phyloP scores from a whole-genome alignment of 495 filamentous ascomycete genomes.

The Stereocaulon alpinum region DNA sequence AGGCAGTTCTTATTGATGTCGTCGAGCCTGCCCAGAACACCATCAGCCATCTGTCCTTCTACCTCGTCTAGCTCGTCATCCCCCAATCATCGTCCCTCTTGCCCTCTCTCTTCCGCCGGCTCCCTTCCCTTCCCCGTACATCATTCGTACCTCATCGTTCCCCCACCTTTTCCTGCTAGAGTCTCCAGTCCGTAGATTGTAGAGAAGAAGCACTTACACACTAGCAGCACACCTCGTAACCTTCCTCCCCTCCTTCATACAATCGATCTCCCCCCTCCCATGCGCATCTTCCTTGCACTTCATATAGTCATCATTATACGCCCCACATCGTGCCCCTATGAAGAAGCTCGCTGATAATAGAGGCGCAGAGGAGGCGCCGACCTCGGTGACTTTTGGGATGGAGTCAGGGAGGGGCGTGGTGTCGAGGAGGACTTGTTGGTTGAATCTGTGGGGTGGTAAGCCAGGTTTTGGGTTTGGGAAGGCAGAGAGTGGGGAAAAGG shows the following conservation, averaged over 20 bases:
- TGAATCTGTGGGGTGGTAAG: constrained; percentile 54
- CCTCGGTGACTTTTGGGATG: constrained; percentile 83
- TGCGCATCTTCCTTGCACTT: constrained; percentile 89
- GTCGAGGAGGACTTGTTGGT: constrained; percentile 85
- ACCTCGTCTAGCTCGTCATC: constrained; percentile 9
- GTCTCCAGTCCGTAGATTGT: not conserved
- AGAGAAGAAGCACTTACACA: constrained; percentile 57
- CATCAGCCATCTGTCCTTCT: not conserved
- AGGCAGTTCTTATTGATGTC: constrained; percentile 96
- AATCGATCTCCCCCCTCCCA: constrained; percentile 85
- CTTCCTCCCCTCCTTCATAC: constrained; percentile 88
- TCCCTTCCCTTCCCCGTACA: not conserved
- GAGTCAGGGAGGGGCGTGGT: constrained; percentile 86
- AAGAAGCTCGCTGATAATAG: constrained; percentile 90
- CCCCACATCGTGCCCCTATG: constrained; percentile 86
- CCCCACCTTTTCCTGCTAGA: not conserved
- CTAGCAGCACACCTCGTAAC: constrained; percentile 93
- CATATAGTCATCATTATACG: constrained; percentile 99
- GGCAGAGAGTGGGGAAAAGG: too few relatives aligned
- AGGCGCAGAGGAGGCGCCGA: constrained; percentile 84
- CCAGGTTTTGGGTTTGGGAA: not conserved
- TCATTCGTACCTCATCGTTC: not conserved
- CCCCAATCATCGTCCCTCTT: not conserved
- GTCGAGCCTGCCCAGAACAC: constrained; percentile 51
- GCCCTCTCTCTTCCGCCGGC: not conserved